A percentile compares a stretch with the other conserved stretches of the same genome.
Conservation (phyloP, 768 basidiomycete genomes). For the Pilatotrama ljubarskyi region DNA sequence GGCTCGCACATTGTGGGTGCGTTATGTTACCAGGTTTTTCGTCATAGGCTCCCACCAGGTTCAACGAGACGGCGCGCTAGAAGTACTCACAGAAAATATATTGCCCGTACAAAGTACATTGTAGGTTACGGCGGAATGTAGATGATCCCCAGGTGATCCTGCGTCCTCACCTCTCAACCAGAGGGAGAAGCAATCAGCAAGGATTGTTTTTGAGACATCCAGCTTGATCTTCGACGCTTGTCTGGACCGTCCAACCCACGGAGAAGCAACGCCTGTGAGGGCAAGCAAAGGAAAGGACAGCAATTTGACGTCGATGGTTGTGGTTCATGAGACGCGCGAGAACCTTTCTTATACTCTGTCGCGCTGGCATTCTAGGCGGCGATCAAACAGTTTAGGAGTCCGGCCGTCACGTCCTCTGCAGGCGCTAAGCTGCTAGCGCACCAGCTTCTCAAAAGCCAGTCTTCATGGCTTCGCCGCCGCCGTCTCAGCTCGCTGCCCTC, state of each 20-base stretch:
- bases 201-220: slow-evolving; percentile 87
- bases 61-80: slow-evolving; percentile 7
- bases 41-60: slow-evolving; percentile 51
- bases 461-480: slow-evolving; percentile 34
- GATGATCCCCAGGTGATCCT: slow-evolving; percentile 87
- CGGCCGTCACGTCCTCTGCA: neutral
- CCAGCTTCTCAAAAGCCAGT: neutral
- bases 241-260: slow-evolving; percentile 81
- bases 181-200: slow-evolving; percentile 87
- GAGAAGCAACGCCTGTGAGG: slow-evolving; percentile 35
- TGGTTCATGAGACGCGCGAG: slow-evolving; percentile 19
- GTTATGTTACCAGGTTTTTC: slow-evolving; percentile 90
- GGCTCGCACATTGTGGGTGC: slow-evolving; percentile 55
- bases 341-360: slow-evolving; percentile 3
- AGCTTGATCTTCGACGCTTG: slow-evolving; percentile 76
- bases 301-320: slow-evolving; percentile 78
- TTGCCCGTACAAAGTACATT: neutral
- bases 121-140: slow-evolving; percentile 43
- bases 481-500: slow-evolving; percentile 74
- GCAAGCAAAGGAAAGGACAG: slow-evolving; percentile 61
- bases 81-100: slow-evolving; percentile 15
- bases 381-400: slow-evolving; percentile 3
- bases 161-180: slow-evolving; percentile 90
- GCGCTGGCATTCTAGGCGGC: slow-evolving; percentile 17
- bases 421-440: slow-evolving; percentile 9